These are phyloP conservation scores for Botrytis porri DNA, from an alignment of 2,329 filamentous ascomycete species.

Conservation along the genomic window DNA sequence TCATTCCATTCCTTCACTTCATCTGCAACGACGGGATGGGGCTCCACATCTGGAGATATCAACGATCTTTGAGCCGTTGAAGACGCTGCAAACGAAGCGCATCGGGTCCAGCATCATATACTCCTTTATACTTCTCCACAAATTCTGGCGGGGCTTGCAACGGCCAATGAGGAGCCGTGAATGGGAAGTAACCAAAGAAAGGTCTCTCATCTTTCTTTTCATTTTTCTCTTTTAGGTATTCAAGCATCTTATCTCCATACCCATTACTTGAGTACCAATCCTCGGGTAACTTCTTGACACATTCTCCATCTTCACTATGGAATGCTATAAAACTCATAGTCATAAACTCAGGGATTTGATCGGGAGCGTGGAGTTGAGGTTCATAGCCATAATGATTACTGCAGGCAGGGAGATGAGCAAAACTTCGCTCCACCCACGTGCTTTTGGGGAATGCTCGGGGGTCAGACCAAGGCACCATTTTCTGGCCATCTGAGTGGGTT, in stretches of 20 bases:
- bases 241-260: constrained; percentile 23
- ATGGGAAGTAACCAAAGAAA: constrained; percentile 51
- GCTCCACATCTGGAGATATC: constrained; percentile 14
- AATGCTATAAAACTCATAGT: not conserved
- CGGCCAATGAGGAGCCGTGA: constrained; percentile 47
- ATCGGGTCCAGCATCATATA: not conserved
- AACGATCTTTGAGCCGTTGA: not conserved
- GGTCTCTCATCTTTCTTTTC: constrained; percentile 32
- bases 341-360: not conserved
- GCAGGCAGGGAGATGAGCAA: not conserved
- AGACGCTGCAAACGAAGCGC: not conserved
- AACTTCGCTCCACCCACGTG: not conserved
- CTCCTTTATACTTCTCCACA: not conserved
- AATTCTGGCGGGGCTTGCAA: not conserved
- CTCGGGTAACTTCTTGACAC: not conserved
- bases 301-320: not conserved
- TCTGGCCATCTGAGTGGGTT: not conserved
- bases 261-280: constrained; percentile 3
- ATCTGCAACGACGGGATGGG: constrained; percentile 28
- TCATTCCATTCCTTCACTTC: constrained; percentile 39
- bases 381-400: not conserved
- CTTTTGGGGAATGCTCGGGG: not conserved
- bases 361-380: not conserved
- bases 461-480: not conserved
- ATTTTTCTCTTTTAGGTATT: constrained; percentile 21